phyloP scores from a whole-genome alignment of 2,329 filamentous ascomycete genomes.

The Emergomyces orientalis region DNA sequence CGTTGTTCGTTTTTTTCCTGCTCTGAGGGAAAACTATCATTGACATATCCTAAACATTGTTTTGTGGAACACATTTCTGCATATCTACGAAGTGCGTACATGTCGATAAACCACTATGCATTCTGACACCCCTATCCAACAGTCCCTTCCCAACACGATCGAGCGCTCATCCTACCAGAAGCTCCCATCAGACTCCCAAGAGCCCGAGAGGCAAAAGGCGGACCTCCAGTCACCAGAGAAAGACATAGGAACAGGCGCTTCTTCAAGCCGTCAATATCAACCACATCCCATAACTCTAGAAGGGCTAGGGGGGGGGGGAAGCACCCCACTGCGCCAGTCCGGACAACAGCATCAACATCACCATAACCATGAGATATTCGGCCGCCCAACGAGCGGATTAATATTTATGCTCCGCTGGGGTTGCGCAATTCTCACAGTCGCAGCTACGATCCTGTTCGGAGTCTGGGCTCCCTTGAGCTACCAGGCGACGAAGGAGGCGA shows the following conservation, averaged over 20 bases:
- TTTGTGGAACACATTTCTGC: not conserved
- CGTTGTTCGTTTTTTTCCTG: not conserved
- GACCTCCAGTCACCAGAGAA: not conserved
- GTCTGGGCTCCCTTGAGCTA: slow-evolving; percentile 6
- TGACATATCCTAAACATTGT: not conserved
- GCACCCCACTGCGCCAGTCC: not conserved
- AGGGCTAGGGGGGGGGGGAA: not conserved
- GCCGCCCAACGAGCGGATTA: not conserved
- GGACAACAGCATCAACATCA: not conserved
- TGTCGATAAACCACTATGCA: not conserved
- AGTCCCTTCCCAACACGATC: not conserved
- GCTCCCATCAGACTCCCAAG: not conserved
- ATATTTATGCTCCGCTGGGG: slow-evolving; percentile 3
- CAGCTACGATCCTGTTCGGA: slow-evolving; percentile 6
- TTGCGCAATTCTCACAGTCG: slow-evolving; percentile 6
- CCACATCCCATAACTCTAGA: not conserved
- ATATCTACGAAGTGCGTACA: not conserved
- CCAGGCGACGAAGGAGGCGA: not conserved
- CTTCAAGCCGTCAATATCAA: not conserved
- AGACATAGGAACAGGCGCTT: not conserved
- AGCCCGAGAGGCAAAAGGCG: not conserved
- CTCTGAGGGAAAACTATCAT: not conserved
- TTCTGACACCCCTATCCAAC: slow-evolving; percentile 2
- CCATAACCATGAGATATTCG: not conserved
- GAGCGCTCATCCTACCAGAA: slow-evolving; percentile 1